A percentile compares a stretch with the other conserved stretches of the same genome.
These are phyloP conservation scores for Sedum album DNA, from an alignment of 164 flowering plant genomes.

Conservation along the genomic window DNA sequence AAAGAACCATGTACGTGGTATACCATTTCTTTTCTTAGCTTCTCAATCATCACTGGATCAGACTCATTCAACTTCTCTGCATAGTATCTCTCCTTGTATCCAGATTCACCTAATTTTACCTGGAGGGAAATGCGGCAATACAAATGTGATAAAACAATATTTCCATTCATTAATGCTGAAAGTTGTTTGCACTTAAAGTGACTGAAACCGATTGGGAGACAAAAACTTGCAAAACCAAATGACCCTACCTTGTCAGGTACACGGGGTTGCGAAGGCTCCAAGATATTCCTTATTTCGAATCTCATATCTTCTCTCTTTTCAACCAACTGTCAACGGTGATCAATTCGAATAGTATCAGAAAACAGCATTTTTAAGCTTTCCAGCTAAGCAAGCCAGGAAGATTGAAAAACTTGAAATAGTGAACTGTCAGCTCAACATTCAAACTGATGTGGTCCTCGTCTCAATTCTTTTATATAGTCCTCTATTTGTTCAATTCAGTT, in stretches of 20 bases:
- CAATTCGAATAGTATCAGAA: background rate
- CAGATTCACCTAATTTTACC: slow-evolving; percentile 93
- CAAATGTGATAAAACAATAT: background rate
- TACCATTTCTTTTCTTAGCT: slow-evolving; percentile 61
- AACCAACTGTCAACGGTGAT: slow-evolving; percentile 12
- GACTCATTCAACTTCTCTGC: slow-evolving; percentile 58
- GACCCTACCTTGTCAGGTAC: slow-evolving; percentile 1
- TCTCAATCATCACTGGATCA: slow-evolving; percentile 46
- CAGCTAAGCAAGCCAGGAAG: too few relatives aligned
- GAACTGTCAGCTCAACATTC: too few relatives aligned
- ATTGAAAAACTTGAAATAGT: too few relatives aligned
- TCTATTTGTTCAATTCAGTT: too few relatives aligned
- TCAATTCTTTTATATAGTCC: too few relatives aligned
- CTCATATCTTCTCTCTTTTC: slow-evolving; percentile 72
- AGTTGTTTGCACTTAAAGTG: background rate
- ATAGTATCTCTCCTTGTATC: slow-evolving; percentile 90
- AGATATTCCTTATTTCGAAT: slow-evolving; percentile 39
- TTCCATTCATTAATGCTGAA: background rate
- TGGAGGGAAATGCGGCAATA: slow-evolving; percentile 10
- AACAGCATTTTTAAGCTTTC: too few relatives aligned
- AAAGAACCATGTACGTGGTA: slow-evolving; percentile 5
- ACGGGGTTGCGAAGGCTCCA: slow-evolving; percentile 37
- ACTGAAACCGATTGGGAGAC: background rate
- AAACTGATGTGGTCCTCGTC: too few relatives aligned
- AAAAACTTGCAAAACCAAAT: background rate